Percentiles rank a stretch among this genome's conserved stretches.
Evolutionary conservation across 257 asterid genomes (phyloP).

Genomic region (Rubia yunnanensis): DNA sequence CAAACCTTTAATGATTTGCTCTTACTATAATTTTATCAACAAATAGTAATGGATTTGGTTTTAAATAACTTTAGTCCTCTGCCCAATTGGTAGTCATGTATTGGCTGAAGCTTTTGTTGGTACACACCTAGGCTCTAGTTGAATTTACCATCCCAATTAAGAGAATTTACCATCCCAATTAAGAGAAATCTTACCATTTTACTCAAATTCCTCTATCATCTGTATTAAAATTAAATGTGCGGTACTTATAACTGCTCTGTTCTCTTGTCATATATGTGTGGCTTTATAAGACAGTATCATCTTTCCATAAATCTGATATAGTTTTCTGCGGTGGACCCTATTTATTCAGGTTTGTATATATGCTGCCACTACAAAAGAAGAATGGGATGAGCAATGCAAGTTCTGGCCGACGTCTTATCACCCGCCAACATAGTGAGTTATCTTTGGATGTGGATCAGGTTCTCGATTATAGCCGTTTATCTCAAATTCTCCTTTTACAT

Average conservation of each 20-base stretch:
- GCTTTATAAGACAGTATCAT: not conserved
- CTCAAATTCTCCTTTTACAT: slow-evolving; percentile 15
- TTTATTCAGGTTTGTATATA: slow-evolving; percentile 59
- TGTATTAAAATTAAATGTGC: not conserved
- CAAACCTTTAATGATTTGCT: not conserved
- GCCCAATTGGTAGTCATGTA: not conserved
- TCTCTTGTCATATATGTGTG: not conserved
- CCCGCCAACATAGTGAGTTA: slow-evolving; percentile 80
- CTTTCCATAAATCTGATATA: not conserved
- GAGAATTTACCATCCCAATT: not conserved
- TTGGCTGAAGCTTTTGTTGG: not conserved
- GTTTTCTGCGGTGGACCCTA: not conserved
- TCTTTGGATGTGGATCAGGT: not conserved
- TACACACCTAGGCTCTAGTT: not conserved
- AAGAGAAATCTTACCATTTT: not conserved
- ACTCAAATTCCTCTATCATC: not conserved
- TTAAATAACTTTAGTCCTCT: not conserved
- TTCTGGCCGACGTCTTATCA: slow-evolving; percentile 96
- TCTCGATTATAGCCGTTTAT: not conserved
- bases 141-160: not conserved
- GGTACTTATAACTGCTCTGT: too few relatives aligned
- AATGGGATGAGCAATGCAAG: slow-evolving; percentile 95
- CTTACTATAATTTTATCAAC: not conserved
- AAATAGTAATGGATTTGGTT: not conserved
- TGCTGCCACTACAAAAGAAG: slow-evolving; percentile 88